Evolutionary conservation across 208 protist species (phyloP).

Genomic region (Trypanosomatidae sp.): DNA sequence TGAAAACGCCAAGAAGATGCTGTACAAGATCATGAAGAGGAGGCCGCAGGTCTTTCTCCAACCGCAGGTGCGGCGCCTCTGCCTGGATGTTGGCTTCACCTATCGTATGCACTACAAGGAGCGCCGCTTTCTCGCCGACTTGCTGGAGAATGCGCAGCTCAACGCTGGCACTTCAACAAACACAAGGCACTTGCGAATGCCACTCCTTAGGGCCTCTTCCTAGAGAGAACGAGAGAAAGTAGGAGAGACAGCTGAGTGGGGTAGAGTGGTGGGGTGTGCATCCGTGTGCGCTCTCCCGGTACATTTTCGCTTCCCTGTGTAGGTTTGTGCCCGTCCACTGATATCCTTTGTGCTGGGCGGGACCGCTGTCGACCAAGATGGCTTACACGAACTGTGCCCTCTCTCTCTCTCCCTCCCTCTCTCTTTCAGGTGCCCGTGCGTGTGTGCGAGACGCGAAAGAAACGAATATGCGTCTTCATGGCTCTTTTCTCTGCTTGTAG

Average conservation of each 20-base stretch:
- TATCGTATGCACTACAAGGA: constrained; percentile 80
- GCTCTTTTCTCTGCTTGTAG: not conserved
- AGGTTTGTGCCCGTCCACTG: not conserved
- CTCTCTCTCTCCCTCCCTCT: not conserved
- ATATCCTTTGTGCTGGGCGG: too few relatives aligned
- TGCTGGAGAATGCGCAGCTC: constrained; percentile 77
- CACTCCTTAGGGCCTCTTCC: not conserved
- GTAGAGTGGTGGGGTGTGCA: not conserved
- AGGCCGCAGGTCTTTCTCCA: constrained; percentile 69
- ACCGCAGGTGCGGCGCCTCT: constrained; percentile 48
- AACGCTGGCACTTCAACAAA: constrained; percentile 2
- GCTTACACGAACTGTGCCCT: not conserved
- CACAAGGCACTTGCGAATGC: constrained; percentile 5
- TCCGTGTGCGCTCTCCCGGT: not conserved
- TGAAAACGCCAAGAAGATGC: constrained; percentile 67
- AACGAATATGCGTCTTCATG: not conserved
- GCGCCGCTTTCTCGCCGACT: constrained; percentile 80
- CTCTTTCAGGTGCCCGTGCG: not conserved
- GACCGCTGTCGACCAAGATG: too few relatives aligned
- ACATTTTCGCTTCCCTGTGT: not conserved
- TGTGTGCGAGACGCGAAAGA: not conserved
- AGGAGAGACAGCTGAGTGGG: not conserved
- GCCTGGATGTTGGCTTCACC: constrained; percentile 47
- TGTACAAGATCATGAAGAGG: constrained; percentile 77
- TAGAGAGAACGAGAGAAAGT: not conserved